Conservation (phyloP, 305 asterid genomes). For the Plantago lanceolata region DNA sequence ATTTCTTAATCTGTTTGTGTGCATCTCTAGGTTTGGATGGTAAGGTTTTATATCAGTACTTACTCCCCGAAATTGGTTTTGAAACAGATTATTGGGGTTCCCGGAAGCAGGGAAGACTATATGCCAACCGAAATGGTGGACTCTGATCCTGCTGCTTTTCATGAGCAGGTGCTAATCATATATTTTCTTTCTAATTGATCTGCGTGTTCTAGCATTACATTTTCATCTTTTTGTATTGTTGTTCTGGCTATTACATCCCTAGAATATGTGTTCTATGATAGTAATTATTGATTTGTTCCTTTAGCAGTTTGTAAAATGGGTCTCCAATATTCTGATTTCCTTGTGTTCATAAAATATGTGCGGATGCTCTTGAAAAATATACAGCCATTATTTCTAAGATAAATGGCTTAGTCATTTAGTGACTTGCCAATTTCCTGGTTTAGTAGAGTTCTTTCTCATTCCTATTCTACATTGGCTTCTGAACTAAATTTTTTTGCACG, state of each 20-base stretch:
- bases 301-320: not conserved
- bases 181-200: not conserved
- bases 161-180: constrained; percentile 53
- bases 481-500: not conserved
- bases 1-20: not conserved
- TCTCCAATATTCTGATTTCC: not conserved
- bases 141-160: constrained; percentile 71
- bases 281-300: not conserved
- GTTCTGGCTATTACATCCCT: not conserved
- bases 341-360: not conserved
- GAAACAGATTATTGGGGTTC: constrained; percentile 48
- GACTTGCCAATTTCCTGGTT: not conserved
- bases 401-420: not conserved
- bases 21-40: not conserved
- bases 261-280: not conserved
- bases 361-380: too few relatives aligned
- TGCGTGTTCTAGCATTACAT: not conserved
- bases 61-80: constrained; percentile 23
- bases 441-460: not conserved
- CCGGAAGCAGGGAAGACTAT: constrained; percentile 61
- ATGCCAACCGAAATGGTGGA: constrained; percentile 47
- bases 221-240: not conserved
- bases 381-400: not conserved
- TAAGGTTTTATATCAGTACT: constrained; percentile 13
- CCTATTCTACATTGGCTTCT: not conserved